Conservation (phyloP, 2,329 filamentous ascomycete species). For the Chrysosporium keratinophilum region DNA sequence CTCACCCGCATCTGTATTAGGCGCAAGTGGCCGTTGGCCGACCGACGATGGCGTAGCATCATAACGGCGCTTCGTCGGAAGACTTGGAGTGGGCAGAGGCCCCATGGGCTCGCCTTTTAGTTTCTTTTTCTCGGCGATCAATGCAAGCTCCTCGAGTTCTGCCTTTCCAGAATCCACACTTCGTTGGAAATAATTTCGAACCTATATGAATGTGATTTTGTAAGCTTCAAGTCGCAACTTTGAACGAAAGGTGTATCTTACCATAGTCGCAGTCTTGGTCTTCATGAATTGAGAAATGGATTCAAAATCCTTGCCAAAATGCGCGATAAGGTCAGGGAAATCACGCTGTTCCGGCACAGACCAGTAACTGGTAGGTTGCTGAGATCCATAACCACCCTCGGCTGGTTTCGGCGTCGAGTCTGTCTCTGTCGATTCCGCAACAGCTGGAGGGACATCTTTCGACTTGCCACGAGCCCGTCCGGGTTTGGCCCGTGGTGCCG, state of each 20-base stretch:
- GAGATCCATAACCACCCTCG: slow-evolving; percentile 26
- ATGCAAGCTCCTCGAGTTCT: slow-evolving; percentile 36
- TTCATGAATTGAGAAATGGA: slow-evolving; percentile 43
- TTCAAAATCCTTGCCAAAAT: slow-evolving; percentile 42
- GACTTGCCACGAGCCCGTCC: slow-evolving; percentile 17
- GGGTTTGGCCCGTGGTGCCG: slow-evolving; percentile 8
- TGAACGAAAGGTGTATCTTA: slow-evolving; percentile 22
- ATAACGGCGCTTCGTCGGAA: slow-evolving; percentile 40
- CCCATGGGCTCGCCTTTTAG: slow-evolving; percentile 36
- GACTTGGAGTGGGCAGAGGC: slow-evolving; percentile 35
- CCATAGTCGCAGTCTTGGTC: slow-evolving; percentile 44
- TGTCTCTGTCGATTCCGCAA: slow-evolving; percentile 18
- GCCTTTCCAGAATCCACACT: slow-evolving; percentile 36
- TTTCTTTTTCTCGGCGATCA: slow-evolving; percentile 37
- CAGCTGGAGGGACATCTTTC: slow-evolving; percentile 3
- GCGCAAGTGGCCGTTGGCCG: slow-evolving; percentile 34
- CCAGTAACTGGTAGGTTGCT: slow-evolving; percentile 43
- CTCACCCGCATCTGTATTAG: slow-evolving; percentile 33
- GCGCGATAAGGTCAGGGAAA: slow-evolving; percentile 36
- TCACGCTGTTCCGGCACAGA: slow-evolving; percentile 42
- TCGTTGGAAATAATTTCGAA: slow-evolving; percentile 42
- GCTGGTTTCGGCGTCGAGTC: neutral
- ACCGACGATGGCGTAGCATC: slow-evolving; percentile 37
- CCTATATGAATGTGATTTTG: slow-evolving; percentile 23
- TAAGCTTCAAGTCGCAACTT: slow-evolving; percentile 4